A percentile compares a stretch with the other conserved stretches of the same genome.
Conservation (phyloP, 129 eudicot genomes). For the Deinandra increscens region DNA sequence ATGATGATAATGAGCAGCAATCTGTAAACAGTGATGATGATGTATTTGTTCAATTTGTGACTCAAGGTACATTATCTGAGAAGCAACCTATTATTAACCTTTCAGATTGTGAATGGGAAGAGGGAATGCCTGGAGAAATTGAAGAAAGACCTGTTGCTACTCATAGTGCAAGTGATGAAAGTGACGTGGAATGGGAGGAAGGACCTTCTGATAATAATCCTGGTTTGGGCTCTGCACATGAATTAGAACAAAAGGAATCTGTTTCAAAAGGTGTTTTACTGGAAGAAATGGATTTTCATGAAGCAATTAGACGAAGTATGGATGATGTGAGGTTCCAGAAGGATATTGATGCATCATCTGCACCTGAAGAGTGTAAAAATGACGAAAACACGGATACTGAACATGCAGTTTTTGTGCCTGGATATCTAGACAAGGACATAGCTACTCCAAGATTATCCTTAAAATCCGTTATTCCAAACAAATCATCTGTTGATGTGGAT, state of each 20-base stretch:
- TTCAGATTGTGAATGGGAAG: constrained; percentile 84
- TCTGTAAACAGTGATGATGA: constrained; percentile 59
- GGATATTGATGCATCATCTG: constrained; percentile 28
- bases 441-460: constrained; percentile 19
- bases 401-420: constrained; percentile 12
- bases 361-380: constrained; percentile 23
- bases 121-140: constrained; percentile 42
- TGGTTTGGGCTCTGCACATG: constrained; percentile 31
- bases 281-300: constrained; percentile 77
- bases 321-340: constrained; percentile 37
- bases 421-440: constrained; percentile 6
- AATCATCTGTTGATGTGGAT: constrained; percentile 9
- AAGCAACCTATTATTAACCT: constrained; percentile 33
- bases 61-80: constrained; percentile 34
- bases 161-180: constrained; percentile 35
- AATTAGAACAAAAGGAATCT: constrained; percentile 35
- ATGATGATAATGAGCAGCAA: constrained; percentile 42
- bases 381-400: constrained; percentile 27
- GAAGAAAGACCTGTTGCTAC: constrained; percentile 19
- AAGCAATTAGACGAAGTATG: constrained; percentile 75
- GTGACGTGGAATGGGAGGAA: constrained; percentile 65
- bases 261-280: constrained; percentile 58
- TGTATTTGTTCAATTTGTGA: constrained; percentile 61
- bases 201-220: constrained; percentile 48
- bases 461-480: constrained; percentile 15